Evolutionary conservation across 1,284 basidiomycete genomes (phyloP).

Genomic region (Apiotrichum gamsii): DNA sequence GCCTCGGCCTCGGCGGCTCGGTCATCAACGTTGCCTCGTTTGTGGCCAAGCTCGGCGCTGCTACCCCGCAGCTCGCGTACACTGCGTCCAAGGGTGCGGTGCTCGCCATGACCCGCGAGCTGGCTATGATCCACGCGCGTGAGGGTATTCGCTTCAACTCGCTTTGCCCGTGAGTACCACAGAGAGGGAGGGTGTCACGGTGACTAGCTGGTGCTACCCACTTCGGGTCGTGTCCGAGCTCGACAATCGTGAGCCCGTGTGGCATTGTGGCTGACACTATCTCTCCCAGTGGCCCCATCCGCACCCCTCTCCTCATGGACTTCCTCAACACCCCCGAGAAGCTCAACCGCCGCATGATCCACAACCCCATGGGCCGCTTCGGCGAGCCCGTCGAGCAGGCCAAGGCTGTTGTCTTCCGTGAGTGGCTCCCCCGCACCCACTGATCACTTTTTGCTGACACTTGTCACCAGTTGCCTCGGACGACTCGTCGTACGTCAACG

Average conservation of each 20-base stretch:
- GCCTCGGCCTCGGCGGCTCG: constrained; percentile 75
- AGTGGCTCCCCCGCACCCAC: constrained; percentile 40
- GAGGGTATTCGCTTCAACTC: constrained; percentile 95
- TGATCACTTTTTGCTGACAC: not conserved
- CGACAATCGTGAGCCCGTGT: no score
- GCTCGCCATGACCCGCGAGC: constrained; percentile 93
- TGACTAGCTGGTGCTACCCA: no score
- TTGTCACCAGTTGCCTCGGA: constrained; percentile 47
- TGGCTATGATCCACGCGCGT: constrained; percentile 93
- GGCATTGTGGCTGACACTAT: constrained; percentile 1
- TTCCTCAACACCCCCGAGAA: constrained; percentile 97
- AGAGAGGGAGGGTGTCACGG: not conserved
- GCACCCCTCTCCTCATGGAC: constrained; percentile 93
- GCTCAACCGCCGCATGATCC: constrained; percentile 78
- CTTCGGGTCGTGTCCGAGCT: no score
- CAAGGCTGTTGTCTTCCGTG: constrained; percentile 81
- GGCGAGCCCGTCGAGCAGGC: constrained; percentile 94
- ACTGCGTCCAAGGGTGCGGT: constrained; percentile 69
- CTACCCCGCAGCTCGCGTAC: constrained; percentile 89
- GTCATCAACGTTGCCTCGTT: constrained; percentile 97
- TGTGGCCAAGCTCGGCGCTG: constrained; percentile 86
- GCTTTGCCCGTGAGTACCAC: constrained; percentile 82
- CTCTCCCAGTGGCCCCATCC: constrained; percentile 75
- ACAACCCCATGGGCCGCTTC: constrained; percentile 94
- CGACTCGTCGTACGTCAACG: constrained; percentile 56